Evolutionary conservation across 106 monocot genomes (phyloP).

Genomic region (Dendrobium huoshanense): DNA sequence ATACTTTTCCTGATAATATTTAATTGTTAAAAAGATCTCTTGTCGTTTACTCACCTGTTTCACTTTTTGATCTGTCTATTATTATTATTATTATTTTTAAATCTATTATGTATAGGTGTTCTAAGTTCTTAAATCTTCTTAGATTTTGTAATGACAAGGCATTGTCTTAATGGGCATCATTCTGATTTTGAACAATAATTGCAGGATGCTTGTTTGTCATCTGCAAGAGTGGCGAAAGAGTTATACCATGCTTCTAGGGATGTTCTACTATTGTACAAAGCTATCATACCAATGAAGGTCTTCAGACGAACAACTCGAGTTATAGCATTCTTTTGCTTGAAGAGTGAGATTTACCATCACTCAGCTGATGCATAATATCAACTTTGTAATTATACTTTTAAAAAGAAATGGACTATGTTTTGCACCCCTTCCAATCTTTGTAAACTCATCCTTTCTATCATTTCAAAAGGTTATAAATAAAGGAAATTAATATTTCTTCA

Average conservation of each 20-base stretch:
- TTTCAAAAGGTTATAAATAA: neutral
- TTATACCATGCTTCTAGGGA: conserved; percentile 96
- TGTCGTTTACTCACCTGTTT: neutral
- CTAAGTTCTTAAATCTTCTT: neutral
- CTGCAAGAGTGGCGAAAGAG: conserved; percentile 76
- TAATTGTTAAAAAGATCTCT: neutral
- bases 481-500: neutral
- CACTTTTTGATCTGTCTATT: neutral
- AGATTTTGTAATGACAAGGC: neutral
- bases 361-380: neutral
- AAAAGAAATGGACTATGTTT: neutral
- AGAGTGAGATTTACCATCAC: neutral
- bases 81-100: neutral
- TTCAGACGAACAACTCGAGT: conserved; percentile 5
- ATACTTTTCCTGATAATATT: neutral
- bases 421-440: neutral
- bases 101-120: neutral
- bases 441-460: neutral
- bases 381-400: neutral
- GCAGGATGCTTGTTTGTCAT: conserved; percentile 95
- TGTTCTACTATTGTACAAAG: conserved; percentile 70
- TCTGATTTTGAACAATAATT: conserved; percentile 41
- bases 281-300: conserved; percentile 84
- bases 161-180: conserved; percentile 21
- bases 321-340: neutral